Percentiles rank a stretch among this genome's conserved stretches.
Conservation (phyloP, 768 basidiomycete genomes). For the Leccinum obscurum region DNA sequence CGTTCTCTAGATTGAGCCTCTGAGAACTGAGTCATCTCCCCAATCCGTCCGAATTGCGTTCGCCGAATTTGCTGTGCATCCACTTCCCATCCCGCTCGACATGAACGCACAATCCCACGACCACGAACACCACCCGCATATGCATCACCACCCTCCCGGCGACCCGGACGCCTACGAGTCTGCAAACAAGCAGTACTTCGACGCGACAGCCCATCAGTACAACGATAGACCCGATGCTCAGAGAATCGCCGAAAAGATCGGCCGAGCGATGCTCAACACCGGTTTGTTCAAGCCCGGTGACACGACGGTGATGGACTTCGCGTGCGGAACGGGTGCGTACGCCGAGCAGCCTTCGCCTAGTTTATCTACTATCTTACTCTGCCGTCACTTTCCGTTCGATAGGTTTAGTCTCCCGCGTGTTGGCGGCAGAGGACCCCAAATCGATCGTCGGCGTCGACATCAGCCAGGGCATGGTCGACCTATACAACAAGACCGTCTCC, state of each 20-base stretch:
- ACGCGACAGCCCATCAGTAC: slow-evolving; percentile 26
- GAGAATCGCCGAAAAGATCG: slow-evolving; percentile 24
- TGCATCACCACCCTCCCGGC: background rate
- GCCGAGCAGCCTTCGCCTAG: background rate
- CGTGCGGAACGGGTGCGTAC: slow-evolving; percentile 64
- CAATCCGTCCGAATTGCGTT: background rate
- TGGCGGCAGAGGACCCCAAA: slow-evolving; percentile 60
- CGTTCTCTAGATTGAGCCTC: too few species aligned
- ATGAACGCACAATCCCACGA: background rate
- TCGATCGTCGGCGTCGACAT: slow-evolving; percentile 75
- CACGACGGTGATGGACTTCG: slow-evolving; percentile 70
- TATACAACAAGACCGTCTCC: slow-evolving; percentile 55
- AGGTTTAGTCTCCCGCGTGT: slow-evolving; percentile 65
- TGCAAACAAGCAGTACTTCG: slow-evolving; percentile 29
- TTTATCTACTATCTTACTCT: background rate
- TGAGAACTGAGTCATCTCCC: background rate
- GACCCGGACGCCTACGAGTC: slow-evolving; percentile 15
- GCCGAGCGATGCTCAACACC: slow-evolving; percentile 29
- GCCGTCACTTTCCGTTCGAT: background rate
- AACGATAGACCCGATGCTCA: slow-evolving; percentile 23
- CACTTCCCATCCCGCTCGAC: background rate
- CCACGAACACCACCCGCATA: background rate
- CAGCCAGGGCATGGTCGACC: slow-evolving; percentile 67
- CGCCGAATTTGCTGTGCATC: background rate
- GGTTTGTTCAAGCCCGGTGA: slow-evolving; percentile 53